Base-by-base conservation (phyloP, 2,329 filamentous ascomycete species). In the Fusarium tupiense region DNA sequence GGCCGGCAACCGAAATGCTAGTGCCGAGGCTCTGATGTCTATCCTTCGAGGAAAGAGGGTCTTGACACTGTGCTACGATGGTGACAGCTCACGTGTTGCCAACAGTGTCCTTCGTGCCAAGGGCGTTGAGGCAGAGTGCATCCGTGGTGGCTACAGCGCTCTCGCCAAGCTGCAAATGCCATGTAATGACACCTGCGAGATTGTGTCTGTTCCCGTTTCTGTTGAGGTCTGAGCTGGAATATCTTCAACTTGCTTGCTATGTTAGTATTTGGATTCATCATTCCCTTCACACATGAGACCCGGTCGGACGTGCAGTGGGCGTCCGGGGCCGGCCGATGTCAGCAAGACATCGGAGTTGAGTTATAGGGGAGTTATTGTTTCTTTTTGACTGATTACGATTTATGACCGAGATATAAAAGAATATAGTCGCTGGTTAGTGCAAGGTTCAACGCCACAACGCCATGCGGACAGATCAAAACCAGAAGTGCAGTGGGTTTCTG, bases 51-150 rank as follows among this genome's bases (percentile, higher is more conserved):
- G 78, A 12, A 83, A 83, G 58, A 83, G 82, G 33, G 81, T 88
- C 16, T 73, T 89, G 26, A 80, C 88, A 17, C 74, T 88, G 17
- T 89, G 87, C 73, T 89, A 89, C 61, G 81, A 88, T 58, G 88
- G 88, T 6, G 87, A 90, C 60, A 87, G 86, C 24, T 83, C 88
- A 11, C 81, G 88, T 8, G 84, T 90, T 17, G 88, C 87, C n/a
- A 86, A 86, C 31, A 88, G 87, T 63, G 84, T 90, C 8, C 79
- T 90, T 61, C 83, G 87, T 37, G 86, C 86, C 2, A 87, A 86
- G 74, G 86, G 85, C 0, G 80, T 86, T 31, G 82, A 85, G 47
- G 85, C 86, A 7, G 83, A 85, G 50, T 86, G 85, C 71, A 76
- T 88, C 26, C 79, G 80, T 29, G 86, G 86, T n/a, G 87, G 86